A percentile compares a stretch with the other conserved stretches of the same genome.
Conservation (phyloP, 352 stramenopile species). For the Globisporangium heterothallicum region DNA sequence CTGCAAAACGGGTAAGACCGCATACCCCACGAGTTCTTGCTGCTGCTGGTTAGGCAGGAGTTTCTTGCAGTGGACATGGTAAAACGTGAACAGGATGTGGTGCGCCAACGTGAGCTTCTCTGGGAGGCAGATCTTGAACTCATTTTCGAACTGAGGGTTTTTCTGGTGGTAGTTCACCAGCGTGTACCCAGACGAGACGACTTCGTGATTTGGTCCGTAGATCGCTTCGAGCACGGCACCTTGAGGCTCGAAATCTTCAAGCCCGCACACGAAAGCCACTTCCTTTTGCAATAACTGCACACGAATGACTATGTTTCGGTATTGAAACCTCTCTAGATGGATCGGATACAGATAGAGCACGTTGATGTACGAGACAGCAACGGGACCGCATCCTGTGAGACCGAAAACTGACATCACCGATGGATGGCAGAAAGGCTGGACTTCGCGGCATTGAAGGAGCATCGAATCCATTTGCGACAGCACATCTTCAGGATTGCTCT, state of each 20-base stretch:
- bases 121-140: slow-evolving; percentile 69
- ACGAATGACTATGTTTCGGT: slow-evolving; percentile 61
- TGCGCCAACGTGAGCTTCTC: slow-evolving; percentile 38
- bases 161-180: slow-evolving; percentile 81
- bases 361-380: slow-evolving; percentile 56
- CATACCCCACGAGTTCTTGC: slow-evolving; percentile 60
- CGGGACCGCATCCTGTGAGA: slow-evolving; percentile 35
- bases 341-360: slow-evolving; percentile 62
- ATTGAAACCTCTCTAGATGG: slow-evolving; percentile 57
- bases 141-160: slow-evolving; percentile 66
- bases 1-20: slow-evolving; percentile 40
- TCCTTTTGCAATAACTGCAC: slow-evolving; percentile 56
- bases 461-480: not conserved
- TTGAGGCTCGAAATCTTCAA: slow-evolving; percentile 26
- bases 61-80: slow-evolving; percentile 83
- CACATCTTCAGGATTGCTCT: not conserved
- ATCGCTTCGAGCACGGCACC: slow-evolving; percentile 29
- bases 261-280: slow-evolving; percentile 34
- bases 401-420: slow-evolving; percentile 30
- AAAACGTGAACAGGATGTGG: slow-evolving; percentile 71
- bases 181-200: slow-evolving; percentile 22
- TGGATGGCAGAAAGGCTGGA: slow-evolving; percentile 58
- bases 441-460: slow-evolving; percentile 35
- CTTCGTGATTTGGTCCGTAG: slow-evolving; percentile 27
- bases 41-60: slow-evolving; percentile 45